Conservation (phyloP, 2,329 filamentous ascomycete genomes). For the Lachnellula cervina region DNA sequence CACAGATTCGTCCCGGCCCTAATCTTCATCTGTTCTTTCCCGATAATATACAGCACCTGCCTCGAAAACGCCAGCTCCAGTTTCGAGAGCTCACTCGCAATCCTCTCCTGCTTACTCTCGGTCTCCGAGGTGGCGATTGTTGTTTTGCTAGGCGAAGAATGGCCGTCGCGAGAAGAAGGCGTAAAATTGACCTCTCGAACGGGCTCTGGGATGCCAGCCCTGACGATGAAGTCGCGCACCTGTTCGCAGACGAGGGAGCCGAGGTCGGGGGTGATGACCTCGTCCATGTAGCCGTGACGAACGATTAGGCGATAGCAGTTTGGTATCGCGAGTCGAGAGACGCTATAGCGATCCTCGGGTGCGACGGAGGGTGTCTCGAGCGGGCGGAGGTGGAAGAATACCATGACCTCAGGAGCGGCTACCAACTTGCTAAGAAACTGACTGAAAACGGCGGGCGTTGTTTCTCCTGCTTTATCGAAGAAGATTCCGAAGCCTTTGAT, state of each 20-base stretch:
- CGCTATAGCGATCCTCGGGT: conserved; percentile 40
- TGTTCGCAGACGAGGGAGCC: conserved; percentile 51
- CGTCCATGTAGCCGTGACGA: conserved; percentile 68
- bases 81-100: conserved; percentile 40
- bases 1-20: conserved; percentile 34
- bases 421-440: conserved; percentile 71
- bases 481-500: conserved; percentile 64
- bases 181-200: background rate
- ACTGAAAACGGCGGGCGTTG: conserved; percentile 61
- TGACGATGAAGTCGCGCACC: conserved; percentile 44
- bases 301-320: conserved; percentile 65
- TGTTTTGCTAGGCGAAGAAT: too few relatives aligned
- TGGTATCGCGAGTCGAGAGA: conserved; percentile 43
- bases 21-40: conserved; percentile 56
- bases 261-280: conserved; percentile 62
- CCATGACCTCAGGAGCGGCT: conserved; percentile 56
- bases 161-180: background rate
- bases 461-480: conserved; percentile 70
- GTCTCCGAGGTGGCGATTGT: too few relatives aligned
- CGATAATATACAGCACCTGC: conserved; percentile 52
- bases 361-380: conserved; percentile 53
- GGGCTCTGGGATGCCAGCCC: background rate
- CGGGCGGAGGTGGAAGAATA: conserved; percentile 69
- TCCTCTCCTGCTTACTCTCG: too few relatives aligned
- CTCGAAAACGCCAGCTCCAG: conserved; percentile 42